Conservation (phyloP, 129 eudicot species). For the Apium graveolens region DNA sequence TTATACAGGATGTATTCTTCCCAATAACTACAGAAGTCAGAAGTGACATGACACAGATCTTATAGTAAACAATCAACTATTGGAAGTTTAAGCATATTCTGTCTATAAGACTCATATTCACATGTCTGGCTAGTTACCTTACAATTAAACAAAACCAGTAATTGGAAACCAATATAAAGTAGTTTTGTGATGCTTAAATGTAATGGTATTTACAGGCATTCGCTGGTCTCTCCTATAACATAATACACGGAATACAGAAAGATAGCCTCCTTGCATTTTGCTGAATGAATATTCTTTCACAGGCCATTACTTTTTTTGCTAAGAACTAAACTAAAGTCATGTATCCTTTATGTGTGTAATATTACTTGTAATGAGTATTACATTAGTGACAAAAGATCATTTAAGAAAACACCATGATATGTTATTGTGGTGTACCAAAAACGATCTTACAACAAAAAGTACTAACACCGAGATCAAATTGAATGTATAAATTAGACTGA, state of each 20-base stretch:
- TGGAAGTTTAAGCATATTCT: not conserved
- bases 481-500: slow-evolving; percentile 20
- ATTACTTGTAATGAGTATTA: not conserved
- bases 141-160: not conserved
- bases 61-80: not conserved
- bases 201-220: not conserved
- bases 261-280: not conserved
- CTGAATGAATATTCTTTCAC: not conserved
- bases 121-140: not conserved
- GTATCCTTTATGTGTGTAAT: not conserved
- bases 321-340: not conserved
- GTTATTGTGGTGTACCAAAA: not conserved
- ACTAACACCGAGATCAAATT: not conserved
- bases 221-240: not conserved
- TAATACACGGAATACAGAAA: too few relatives aligned
- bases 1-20: not conserved
- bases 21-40: not conserved
- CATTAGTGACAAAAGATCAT: not conserved
- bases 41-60: not conserved
- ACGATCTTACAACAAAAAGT: not conserved
- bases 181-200: not conserved
- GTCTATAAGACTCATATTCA: not conserved
- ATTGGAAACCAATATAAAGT: not conserved
- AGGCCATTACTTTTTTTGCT: slow-evolving; percentile 2
- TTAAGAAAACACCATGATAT: not conserved